Base-by-base conservation (phyloP, 192 early-diverging fungal genomes). In the Rhizoclosmatium globosum region DNA sequence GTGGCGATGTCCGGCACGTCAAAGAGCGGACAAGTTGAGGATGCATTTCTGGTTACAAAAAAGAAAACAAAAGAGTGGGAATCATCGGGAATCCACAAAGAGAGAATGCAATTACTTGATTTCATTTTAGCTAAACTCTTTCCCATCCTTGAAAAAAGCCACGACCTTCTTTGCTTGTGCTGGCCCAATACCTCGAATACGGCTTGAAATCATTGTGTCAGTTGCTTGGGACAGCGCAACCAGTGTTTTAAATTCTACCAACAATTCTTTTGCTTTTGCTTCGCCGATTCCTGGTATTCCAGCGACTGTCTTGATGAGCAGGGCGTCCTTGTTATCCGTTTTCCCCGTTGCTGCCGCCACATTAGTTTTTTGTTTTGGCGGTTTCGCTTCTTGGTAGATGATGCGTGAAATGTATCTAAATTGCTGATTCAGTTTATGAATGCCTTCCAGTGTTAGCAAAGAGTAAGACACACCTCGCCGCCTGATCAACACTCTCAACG, bases 131-230 rank as follows among this genome's bases (percentile, higher is more conserved):
- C 50, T 53, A 53, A 53, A 53, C 17, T 64, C 62, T 13, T 17
- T 23, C 17, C 50, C 50, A 53, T 53, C 50, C 23, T 68, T 21
- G 50, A 71, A 71, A 43, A 71, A 71, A 1, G 47, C 46, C 19
- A 71, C 70, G 17, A 71, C 41, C 17, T 71, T 71, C n/a, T 50
- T 57, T 46, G 70, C 70, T 38, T 71, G 70, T 46, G 42, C 70
- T 15, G 21, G 6, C 38, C 70, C 70, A 9, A 71, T 57, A 9
- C 70, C 70, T 19, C 42, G 17, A 17, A 71, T 44, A 15, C 50
- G 9, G 9, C 41, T 50, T n/a, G 38, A 15, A 11, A 71, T 53
- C n/a, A 19, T 46, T 3, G 48, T 44, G 17, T 71, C 70, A 9
- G 48, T 39, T 15, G 70, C 70, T 31, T 71, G 21, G 9, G 48